phyloP scores from a whole-genome alignment of 2,329 filamentous ascomycete species.

The Fusarium keratoplasticum region DNA sequence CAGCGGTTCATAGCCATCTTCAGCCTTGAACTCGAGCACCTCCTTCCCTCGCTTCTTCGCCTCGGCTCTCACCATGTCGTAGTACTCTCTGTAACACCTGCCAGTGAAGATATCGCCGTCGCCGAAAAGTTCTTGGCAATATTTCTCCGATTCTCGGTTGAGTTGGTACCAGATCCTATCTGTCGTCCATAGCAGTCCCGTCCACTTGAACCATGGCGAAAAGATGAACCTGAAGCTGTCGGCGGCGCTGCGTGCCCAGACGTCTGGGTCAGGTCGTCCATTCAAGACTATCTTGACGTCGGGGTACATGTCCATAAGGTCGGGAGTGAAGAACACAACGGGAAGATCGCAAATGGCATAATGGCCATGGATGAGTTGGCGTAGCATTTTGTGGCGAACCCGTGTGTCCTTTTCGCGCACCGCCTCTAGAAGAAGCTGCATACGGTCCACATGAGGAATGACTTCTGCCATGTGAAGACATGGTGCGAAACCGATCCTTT shows the following conservation, averaged over 20 bases:
- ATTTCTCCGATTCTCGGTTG: constrained; percentile 17
- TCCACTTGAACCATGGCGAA: constrained; percentile 39
- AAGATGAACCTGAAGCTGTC: constrained; percentile 46
- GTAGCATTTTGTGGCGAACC: constrained; percentile 45
- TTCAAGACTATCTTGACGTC: constrained; percentile 50
- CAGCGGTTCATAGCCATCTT: constrained; percentile 58
- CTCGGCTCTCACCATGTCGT: constrained; percentile 41
- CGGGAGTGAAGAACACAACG: constrained; percentile 47
- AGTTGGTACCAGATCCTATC: constrained; percentile 47
- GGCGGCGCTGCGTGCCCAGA: constrained; percentile 45
- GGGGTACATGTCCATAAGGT: constrained; percentile 54
- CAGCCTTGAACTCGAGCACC: constrained; percentile 43
- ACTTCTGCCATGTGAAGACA: constrained; percentile 52
- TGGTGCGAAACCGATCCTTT: constrained; percentile 44
- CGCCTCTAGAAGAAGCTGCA: constrained; percentile 43
- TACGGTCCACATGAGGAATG: constrained; percentile 36
- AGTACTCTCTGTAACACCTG: constrained; percentile 25
- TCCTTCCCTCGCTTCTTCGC: constrained; percentile 45
- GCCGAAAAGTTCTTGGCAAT: neutral
- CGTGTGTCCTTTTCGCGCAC: constrained; percentile 42
- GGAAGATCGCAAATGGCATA: constrained; percentile 47
- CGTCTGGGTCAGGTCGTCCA: constrained; percentile 37
- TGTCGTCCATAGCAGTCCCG: constrained; percentile 41
- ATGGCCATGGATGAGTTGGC: constrained; percentile 48
- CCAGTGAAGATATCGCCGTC: neutral